Evolutionary conservation across 352 stramenopile genomes (phyloP).

Genomic region (Pythium sukuiense): DNA sequence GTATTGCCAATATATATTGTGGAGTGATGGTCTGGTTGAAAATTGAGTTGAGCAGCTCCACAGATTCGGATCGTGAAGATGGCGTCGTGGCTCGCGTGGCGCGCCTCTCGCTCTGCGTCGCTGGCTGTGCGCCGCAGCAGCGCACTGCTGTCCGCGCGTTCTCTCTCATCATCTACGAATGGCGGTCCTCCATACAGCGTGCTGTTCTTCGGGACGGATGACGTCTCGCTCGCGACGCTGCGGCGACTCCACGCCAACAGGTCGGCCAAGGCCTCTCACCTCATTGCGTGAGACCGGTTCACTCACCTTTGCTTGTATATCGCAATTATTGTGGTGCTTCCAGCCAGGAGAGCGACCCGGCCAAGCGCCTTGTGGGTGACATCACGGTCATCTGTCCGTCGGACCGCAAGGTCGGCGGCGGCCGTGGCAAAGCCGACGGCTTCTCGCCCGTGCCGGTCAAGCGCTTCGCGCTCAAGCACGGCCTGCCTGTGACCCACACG

Average conservation of each 20-base stretch:
- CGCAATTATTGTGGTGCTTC: background rate
- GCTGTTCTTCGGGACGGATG: slow-evolving; percentile 86
- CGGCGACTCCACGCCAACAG: slow-evolving; percentile 66
- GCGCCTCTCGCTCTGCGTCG: background rate
- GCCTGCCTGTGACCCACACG: slow-evolving; percentile 61
- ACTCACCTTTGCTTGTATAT: background rate
- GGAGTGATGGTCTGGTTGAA: background rate
- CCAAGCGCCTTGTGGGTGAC: slow-evolving; percentile 41
- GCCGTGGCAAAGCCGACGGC: slow-evolving; percentile 47
- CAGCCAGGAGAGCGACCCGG: slow-evolving; percentile 31
- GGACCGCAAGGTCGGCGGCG: slow-evolving; percentile 75
- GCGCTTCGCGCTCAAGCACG: slow-evolving; percentile 62
- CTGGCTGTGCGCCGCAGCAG: background rate
- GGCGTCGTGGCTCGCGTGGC: background rate
- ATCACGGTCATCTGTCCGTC: slow-evolving; percentile 82
- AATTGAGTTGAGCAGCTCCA: background rate
- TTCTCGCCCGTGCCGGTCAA: slow-evolving; percentile 68
- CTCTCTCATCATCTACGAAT: slow-evolving; percentile 4
- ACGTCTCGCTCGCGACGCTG: slow-evolving; percentile 81
- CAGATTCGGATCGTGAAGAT: background rate
- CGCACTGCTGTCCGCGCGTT: slow-evolving; percentile 2
- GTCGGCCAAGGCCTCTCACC: slow-evolving; percentile 19
- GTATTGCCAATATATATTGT: background rate
- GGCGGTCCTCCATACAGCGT: slow-evolving; percentile 41
- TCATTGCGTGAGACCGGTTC: background rate